Conservation (phyloP, 2,329 filamentous ascomycete genomes). For the Elsinoe australis region DNA sequence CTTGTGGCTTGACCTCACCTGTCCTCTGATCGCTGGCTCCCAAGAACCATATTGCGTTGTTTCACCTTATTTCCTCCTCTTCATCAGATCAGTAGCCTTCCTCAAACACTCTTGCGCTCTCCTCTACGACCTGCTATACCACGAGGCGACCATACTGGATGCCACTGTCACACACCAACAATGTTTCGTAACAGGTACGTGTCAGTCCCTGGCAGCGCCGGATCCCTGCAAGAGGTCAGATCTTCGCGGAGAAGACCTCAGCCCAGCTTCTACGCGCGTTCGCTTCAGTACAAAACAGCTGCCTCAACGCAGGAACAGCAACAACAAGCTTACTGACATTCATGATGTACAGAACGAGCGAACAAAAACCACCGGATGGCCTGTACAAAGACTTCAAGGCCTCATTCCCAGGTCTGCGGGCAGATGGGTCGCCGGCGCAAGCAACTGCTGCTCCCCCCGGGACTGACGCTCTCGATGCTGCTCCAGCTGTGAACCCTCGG, state of each 20-base stretch:
- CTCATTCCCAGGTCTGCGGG: slow-evolving; percentile 66
- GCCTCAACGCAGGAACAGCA: too few species aligned
- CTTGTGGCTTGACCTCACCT: slow-evolving; percentile 16
- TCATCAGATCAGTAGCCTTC: slow-evolving; percentile 4
- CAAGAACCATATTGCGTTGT: slow-evolving; percentile 16
- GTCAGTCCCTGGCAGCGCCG: too few species aligned
- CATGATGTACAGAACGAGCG: slow-evolving; percentile 52
- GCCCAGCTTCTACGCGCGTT: slow-evolving; percentile 12
- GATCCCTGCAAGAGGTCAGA: too few species aligned
- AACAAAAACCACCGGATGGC: slow-evolving; percentile 79
- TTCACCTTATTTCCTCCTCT: slow-evolving; percentile 16
- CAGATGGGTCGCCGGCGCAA: slow-evolving; percentile 21
- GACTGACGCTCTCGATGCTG: slow-evolving; percentile 8
- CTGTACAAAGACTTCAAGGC: slow-evolving; percentile 77
- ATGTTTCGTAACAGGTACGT: slow-evolving; percentile 45
- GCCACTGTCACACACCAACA: slow-evolving; percentile 25
- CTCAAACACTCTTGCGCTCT: slow-evolving; percentile 19
- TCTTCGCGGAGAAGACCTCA: too few species aligned
- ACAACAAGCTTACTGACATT: slow-evolving; percentile 14
- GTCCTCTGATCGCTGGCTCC: not conserved
- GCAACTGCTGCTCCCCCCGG: not conserved
- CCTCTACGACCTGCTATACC: slow-evolving; percentile 16
- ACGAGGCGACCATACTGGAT: slow-evolving; percentile 17
- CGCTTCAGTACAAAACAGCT: not conserved
- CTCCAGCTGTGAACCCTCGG: slow-evolving; percentile 10